A percentile compares a stretch with the other conserved stretches of the same genome.
Conservation (phyloP, 2,329 filamentous ascomycete genomes). For the Venturia pyrina region DNA sequence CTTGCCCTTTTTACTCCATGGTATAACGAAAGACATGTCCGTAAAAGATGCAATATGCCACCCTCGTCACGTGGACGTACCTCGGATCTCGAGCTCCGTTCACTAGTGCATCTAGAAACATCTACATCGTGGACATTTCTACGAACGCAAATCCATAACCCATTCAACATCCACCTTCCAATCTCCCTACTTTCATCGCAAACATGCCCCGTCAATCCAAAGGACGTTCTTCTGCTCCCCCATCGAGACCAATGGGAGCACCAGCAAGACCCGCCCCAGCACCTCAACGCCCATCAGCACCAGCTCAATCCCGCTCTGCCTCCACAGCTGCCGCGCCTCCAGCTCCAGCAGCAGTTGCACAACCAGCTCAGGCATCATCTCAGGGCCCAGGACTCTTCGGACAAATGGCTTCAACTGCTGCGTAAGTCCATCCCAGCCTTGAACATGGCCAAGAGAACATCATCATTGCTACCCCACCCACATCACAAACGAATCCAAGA, state of each 20-base stretch:
- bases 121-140: neutral
- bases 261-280: conserved; percentile 57
- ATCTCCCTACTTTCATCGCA: conserved; percentile 13
- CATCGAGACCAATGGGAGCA: conserved; percentile 15
- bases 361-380: conserved; percentile 35
- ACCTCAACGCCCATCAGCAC: conserved; percentile 39
- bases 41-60: neutral
- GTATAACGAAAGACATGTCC: neutral
- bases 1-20: neutral
- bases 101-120: neutral
- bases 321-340: conserved; percentile 38
- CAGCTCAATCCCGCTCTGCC: conserved; percentile 39
- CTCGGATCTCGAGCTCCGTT: neutral
- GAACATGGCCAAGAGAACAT: neutral
- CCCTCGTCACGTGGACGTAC: neutral
- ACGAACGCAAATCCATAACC: neutral
- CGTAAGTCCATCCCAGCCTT: conserved; percentile 51
- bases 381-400: conserved; percentile 80
- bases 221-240: conserved; percentile 32
- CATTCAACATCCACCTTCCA: neutral
- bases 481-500: neutral
- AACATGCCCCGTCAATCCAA: conserved; percentile 41
- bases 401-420: conserved; percentile 95
- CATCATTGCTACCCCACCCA: neutral
- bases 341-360: conserved; percentile 32